These are phyloP conservation scores for Boletus patriciae DNA, from an alignment of 768 basidiomycete genomes.

Conservation along the genomic window DNA sequence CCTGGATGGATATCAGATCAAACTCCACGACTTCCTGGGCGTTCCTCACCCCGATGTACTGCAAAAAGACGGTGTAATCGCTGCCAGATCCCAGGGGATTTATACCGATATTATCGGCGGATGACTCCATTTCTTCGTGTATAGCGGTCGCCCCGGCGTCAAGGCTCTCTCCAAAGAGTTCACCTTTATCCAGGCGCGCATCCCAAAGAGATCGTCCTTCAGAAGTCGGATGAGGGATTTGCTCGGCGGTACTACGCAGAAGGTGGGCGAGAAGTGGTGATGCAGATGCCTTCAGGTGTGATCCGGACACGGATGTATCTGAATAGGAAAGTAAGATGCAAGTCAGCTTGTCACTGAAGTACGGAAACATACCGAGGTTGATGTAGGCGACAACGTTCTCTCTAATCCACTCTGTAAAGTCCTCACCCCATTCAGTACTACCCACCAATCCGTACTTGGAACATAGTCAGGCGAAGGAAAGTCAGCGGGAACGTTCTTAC, in stretches of 20 bases:
- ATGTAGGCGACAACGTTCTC: conserved; percentile 85
- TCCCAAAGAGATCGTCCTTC: conserved; percentile 75
- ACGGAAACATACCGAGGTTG: conserved; percentile 57
- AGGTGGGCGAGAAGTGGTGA: conserved; percentile 86
- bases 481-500: conserved; percentile 28
- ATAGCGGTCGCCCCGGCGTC: conserved; percentile 30
- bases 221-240: conserved; percentile 72
- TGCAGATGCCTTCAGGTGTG: conserved; percentile 49
- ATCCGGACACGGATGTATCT: conserved; percentile 59
- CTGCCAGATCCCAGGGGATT: conserved; percentile 78
- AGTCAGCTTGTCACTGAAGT: conserved; percentile 30
- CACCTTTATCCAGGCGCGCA: conserved; percentile 55
- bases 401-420: conserved; percentile 79
- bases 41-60: conserved; percentile 61
- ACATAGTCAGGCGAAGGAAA: conserved; percentile 1
- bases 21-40: background rate
- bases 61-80: conserved; percentile 91
- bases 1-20: conserved; percentile 20
- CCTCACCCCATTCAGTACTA: conserved; percentile 93
- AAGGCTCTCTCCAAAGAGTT: conserved; percentile 37
- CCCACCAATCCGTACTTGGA: conserved; percentile 70
- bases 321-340: conserved; percentile 29
- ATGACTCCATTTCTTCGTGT: conserved; percentile 25
- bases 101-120: conserved; percentile 43
- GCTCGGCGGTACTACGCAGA: conserved; percentile 62